Evolutionary conservation across 176 grass and related monocot species (phyloP).

Genomic region (Tillandsia fasciculata): DNA sequence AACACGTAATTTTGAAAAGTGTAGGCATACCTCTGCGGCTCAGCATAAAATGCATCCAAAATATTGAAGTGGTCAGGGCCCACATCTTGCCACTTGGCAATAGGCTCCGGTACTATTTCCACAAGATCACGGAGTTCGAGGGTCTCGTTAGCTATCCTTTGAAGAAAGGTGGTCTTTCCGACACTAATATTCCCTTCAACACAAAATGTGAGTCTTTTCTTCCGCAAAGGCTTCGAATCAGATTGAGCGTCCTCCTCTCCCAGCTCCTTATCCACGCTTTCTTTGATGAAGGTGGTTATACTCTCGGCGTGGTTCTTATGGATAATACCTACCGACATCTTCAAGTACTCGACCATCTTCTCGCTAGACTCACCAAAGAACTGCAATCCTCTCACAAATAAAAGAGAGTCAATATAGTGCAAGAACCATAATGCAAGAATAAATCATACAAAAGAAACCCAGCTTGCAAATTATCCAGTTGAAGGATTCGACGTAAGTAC

Average conservation of each 20-base stretch:
- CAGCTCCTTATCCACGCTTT: constrained; percentile 69
- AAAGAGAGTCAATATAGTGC: background rate
- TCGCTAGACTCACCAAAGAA: constrained; percentile 69
- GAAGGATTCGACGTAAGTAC: background rate
- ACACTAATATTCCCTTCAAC: constrained; percentile 99
- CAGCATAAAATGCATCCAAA: constrained; percentile 77
- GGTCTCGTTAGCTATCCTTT: constrained; percentile 96
- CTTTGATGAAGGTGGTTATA: constrained; percentile 90
- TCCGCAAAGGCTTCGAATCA: constrained; percentile 26
- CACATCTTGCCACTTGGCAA: constrained; percentile 89
- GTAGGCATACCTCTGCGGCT: constrained; percentile 90
- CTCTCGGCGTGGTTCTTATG: constrained; percentile 94
- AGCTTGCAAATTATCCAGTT: background rate
- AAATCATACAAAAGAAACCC: background rate
- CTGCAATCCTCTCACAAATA: constrained; percentile 29
- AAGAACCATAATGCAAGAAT: background rate
- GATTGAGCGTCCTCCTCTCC: constrained; percentile 34
- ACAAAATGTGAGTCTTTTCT: constrained; percentile 86
- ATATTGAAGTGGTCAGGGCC: constrained; percentile 98
- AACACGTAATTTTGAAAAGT: constrained; percentile 99
- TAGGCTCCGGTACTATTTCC: constrained; percentile 88
- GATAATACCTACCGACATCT: constrained; percentile 79
- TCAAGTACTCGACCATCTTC: constrained; percentile 92
- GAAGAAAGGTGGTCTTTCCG: constrained; percentile 86
- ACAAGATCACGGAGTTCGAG: constrained; percentile 89